Percentiles rank a stretch among this genome's conserved stretches.
Evolutionary conservation across 306 rosid genomes (phyloP).

Genomic region (apple (Malus domestica)): ASM211411v1 NC_041802.1:2878001-2878500

Average conservation of each 20-base stretch:
- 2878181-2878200: not conserved
- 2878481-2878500: not conserved
- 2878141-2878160: not conserved
- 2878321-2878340: not conserved
- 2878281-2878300: not conserved
- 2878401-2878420: not conserved
- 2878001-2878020: slow-evolving; percentile 30
- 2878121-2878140: not conserved
- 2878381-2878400: too few relatives aligned
- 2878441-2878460: not conserved
- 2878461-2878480: not conserved
- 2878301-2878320: not conserved
- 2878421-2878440: not conserved
- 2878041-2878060: slow-evolving; percentile 27
- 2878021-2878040: slow-evolving; percentile 33
- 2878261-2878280: not conserved
- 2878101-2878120: not conserved
- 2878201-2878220: not conserved
- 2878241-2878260: too few relatives aligned
- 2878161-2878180: not conserved
- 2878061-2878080: slow-evolving; percentile 63
- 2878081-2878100: slow-evolving; percentile 57
- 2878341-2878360: not conserved
- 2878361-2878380: not conserved
- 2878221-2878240: not conserved